Evolutionary conservation across 2,329 filamentous ascomycete species (phyloP).

Genomic region (Cercospora sp.): DNA sequence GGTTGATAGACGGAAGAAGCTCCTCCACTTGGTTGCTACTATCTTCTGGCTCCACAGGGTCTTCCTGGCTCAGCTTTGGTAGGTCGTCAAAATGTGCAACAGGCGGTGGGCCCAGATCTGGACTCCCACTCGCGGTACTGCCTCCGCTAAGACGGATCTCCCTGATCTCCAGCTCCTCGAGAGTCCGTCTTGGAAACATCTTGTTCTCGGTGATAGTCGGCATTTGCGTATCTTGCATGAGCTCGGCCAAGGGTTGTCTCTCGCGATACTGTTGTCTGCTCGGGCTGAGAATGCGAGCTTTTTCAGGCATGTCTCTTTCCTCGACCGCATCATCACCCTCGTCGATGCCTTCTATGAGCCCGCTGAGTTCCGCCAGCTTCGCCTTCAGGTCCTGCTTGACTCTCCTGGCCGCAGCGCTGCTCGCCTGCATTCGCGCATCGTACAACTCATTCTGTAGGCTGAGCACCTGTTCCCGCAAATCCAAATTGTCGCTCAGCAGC

Average conservation of each 20-base stretch:
- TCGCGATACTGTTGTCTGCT: conserved; percentile 35
- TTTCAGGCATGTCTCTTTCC: conserved; percentile 14
- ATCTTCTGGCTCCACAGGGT: not conserved
- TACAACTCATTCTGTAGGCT: conserved; percentile 65
- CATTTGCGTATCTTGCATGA: conserved; percentile 47
- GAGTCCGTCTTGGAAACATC: conserved; percentile 63
- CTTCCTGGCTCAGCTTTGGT: conserved; percentile 16
- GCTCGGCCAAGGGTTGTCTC: conserved; percentile 35
- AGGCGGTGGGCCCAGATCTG: conserved; percentile 64
- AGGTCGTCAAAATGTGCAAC: conserved; percentile 51
- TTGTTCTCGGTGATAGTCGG: conserved; percentile 71
- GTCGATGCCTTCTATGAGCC: conserved; percentile 66
- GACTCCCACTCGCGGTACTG: conserved; percentile 56
- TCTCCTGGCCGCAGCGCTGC: conserved; percentile 64
- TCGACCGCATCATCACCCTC: conserved; percentile 29
- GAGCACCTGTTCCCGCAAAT: conserved; percentile 68
- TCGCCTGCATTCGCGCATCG: conserved; percentile 59
- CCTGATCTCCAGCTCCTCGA: conserved; percentile 62
- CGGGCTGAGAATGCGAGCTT: conserved; percentile 25
- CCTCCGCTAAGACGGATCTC: conserved; percentile 52
- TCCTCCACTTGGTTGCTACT: conserved; percentile 34
- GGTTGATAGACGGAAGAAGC: conserved; percentile 47
- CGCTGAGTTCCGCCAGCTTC: conserved; percentile 69
- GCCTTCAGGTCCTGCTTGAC: conserved; percentile 70
- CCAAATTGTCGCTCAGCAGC: conserved; percentile 75